Evolutionary conservation across 768 basidiomycete genomes (phyloP), one percentile per base, ranked within the genome.

Genomic region (Russula dissimulans): DNA sequence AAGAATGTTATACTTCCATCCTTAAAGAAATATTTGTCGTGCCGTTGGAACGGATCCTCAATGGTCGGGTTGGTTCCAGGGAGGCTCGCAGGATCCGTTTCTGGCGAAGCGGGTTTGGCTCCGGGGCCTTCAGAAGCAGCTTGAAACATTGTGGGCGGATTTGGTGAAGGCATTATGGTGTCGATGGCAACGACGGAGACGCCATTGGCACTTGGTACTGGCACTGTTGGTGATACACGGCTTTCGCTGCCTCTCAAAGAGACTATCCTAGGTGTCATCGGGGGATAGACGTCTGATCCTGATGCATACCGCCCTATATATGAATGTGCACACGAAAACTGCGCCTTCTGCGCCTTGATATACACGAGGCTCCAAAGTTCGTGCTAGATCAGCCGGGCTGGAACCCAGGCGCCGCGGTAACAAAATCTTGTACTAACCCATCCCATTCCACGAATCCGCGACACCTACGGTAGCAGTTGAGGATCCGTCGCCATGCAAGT

Each of bases 1-100:
- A 59, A 39, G 50, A 65, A 63, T 4, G 57, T 65, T 11, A 63
- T 41, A 26, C 59, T 65, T 38, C 64, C 61, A 31, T 63, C 64
- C 44, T 43, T 58, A 32, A 65, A 63, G 22, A 47, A 65, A 15
- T 54, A 64, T 15, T 17, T 48, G 2, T 54, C 46, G 39, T 65
- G 61, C 14, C 10, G 34, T 18, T 42, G 8, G 18, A 55, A 61
- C 12, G 61, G 48, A 9, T 51, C 45, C 7, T 61, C 55, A 9
- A 31, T 8, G 11, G 15, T n/a, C 15, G 36, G 32, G 14, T 26
- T 31, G 31, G 29, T 31, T 14, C 17, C 47, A 32, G 10, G 1
- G 52, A 43, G 0, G 22, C 22, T 5, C 29, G 15, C 44, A 5
- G 53, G 17, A 1, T 43, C n/a, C 7, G 7, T 36, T 56, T 54